These are phyloP conservation scores for Oenanthe sinensis DNA, from an alignment of 129 eudicot genomes.

Conservation along the genomic window DNA sequence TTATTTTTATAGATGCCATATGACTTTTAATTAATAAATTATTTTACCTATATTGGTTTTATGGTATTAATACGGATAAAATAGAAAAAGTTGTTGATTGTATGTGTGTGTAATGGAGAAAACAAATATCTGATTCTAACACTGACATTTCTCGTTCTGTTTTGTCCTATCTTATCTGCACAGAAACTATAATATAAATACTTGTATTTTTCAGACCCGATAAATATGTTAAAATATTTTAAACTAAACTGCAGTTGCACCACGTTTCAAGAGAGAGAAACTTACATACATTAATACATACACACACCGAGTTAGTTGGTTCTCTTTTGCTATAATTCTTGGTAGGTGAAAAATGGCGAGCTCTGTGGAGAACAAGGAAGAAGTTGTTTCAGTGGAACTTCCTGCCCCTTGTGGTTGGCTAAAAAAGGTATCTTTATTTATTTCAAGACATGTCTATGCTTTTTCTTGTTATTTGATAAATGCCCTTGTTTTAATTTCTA, in stretches of 20 bases:
- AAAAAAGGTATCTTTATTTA: constrained; percentile 43
- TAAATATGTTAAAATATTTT: background rate
- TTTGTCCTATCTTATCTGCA: background rate
- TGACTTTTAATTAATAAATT: no score
- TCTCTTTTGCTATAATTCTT: background rate
- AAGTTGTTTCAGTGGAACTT: constrained; percentile 57
- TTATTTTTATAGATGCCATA: no score
- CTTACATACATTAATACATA: background rate
- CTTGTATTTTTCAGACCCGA: background rate
- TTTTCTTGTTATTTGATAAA: background rate
- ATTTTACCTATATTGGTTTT: no score
- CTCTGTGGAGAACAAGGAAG: constrained; percentile 31
- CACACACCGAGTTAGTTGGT: background rate
- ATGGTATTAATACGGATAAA: no score
- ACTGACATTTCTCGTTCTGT: background rate
- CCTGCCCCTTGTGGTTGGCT: constrained; percentile 82
- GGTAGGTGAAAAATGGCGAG: constrained; percentile 46
- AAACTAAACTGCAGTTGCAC: background rate
- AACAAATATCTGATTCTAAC: background rate
- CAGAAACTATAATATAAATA: background rate
- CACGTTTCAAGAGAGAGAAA: constrained; percentile 4
- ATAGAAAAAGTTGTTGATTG: no score
- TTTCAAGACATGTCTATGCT: background rate
- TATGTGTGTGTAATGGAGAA: background rate
- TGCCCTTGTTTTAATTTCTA: background rate